Conservation (phyloP, 495 filamentous ascomycete species). For the Hyaloscypha variabilis region DNA sequence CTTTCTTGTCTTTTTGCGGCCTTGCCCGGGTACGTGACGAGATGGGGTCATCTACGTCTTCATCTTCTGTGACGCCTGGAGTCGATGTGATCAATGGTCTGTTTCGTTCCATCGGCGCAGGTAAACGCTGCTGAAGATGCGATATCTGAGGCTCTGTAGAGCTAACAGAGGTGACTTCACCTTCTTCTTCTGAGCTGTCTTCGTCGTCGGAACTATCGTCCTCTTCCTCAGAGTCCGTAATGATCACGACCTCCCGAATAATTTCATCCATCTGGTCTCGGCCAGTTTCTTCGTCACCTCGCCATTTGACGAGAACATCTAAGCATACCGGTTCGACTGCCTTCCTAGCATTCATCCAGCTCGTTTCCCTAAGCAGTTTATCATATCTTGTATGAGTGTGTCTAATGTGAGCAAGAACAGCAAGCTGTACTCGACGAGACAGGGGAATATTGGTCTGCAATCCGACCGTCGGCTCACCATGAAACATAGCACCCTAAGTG, state of each 20-base stretch:
- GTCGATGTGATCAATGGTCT: background rate
- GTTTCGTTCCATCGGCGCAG: background rate
- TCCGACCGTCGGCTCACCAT: constrained; percentile 60
- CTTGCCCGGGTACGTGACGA: constrained; percentile 17
- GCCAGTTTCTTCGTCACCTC: constrained; percentile 80
- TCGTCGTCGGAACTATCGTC: constrained; percentile 38
- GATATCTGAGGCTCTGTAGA: constrained; percentile 24
- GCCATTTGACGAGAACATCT: constrained; percentile 80
- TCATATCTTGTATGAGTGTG: constrained; percentile 90
- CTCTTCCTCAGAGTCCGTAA: constrained; percentile 77
- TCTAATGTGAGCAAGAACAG: constrained; percentile 83
- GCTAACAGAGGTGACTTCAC: constrained; percentile 29
- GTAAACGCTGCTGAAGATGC: constrained; percentile 18
- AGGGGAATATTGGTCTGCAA: constrained; percentile 66
- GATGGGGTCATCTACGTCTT: constrained; percentile 21
- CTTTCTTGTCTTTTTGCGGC: constrained; percentile 27
- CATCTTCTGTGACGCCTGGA: constrained; percentile 8
- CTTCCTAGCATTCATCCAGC: constrained; percentile 69
- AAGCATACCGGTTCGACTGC: constrained; percentile 71
- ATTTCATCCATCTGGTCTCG: constrained; percentile 77
- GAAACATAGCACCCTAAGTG: constrained; percentile 33
- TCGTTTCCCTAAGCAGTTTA: constrained; percentile 63
- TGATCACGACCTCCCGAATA: constrained; percentile 78
- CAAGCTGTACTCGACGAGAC: constrained; percentile 76
- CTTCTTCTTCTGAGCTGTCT: constrained; percentile 32